Evolutionary conservation across 2,329 filamentous ascomycete species (phyloP), one percentile per base, ranked within the genome.

Genomic region (Seiridium unicorne): DNA sequence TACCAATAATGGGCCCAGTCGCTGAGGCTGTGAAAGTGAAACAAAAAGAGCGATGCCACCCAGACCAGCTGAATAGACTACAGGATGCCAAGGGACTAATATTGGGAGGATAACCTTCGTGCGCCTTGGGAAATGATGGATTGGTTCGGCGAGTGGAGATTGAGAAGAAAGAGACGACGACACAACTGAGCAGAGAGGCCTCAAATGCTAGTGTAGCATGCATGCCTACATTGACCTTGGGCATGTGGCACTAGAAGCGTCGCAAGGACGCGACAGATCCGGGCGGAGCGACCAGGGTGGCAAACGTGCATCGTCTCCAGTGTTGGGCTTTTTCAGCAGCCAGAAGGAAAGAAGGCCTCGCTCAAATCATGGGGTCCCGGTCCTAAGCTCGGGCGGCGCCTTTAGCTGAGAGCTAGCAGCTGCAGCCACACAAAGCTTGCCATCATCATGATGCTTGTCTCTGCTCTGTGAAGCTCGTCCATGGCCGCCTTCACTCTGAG

Each of bases 21-120:
- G 7, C 38, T 42, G 7, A 13, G 7, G 13, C 7, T 42, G 38
- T 18, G 11, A 55, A n/a, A 36, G 4, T n/a, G 36, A 55, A 48
- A 48, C 46, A 48, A 48, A 44, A 55, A 31, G 7, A 18, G 35
- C 42, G 34, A 55, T 55, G 38, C 7, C 38, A 55, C 18, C n/a
- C 51, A 55, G 51, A 42, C 51, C 51, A 55, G 51, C 51, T 55
- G 51, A 42, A 42, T 26, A 55, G 13, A 26, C n/a, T 48, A 48
- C 26, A 31, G 26, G n/a, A 55, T 42, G 34, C 35, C 35, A 36
- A 53, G 49, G 36, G 38, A 44, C 51, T 40, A 55, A 42, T 42
- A 42, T 42, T 42, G 7, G 13, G 38, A 8, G 13, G 38, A 7
- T 8, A 13, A 7, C 13, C 13, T 42, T 42, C 7, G 13, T 8